Percentiles rank a stretch among this genome's conserved stretches.
Evolutionary conservation across 2,329 filamentous ascomycete species (phyloP).

Genomic region (Phialocephala sp.): DNA sequence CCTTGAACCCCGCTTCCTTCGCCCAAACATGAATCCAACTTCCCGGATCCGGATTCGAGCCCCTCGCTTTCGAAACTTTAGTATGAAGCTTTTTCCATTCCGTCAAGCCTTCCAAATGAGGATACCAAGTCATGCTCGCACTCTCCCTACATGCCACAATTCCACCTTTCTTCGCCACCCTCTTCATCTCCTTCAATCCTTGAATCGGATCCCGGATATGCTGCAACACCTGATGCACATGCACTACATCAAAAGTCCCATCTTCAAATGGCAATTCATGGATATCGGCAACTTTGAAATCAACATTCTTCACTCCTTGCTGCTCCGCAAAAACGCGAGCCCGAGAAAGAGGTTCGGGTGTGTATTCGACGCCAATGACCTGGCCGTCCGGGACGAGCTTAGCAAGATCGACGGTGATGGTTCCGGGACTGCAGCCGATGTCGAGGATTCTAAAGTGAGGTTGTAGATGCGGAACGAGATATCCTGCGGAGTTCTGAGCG

Average conservation of each 20-base stretch:
- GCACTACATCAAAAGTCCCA: constrained; percentile 62
- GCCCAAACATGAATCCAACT: constrained; percentile 27
- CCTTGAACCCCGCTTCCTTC: constrained; percentile 25
- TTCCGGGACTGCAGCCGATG: constrained; percentile 55
- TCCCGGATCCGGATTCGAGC: constrained; percentile 29
- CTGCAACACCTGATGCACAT: constrained; percentile 62
- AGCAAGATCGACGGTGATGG: constrained; percentile 45
- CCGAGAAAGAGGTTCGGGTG: constrained; percentile 24
- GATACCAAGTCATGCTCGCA: constrained; percentile 24
- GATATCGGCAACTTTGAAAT: constrained; percentile 34
- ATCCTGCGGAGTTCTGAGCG: constrained; percentile 50
- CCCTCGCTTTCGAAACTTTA: constrained; percentile 20
- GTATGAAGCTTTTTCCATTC: constrained; percentile 19
- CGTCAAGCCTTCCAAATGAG: constrained; percentile 18
- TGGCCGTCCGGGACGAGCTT: constrained; percentile 47
- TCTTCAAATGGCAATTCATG: constrained; percentile 48
- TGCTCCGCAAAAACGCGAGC: constrained; percentile 23
- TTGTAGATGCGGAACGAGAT: constrained; percentile 49
- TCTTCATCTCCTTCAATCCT: constrained; percentile 58
- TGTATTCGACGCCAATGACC: constrained; percentile 49
- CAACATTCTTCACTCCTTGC: constrained; percentile 31
- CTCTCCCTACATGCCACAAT: constrained; percentile 55
- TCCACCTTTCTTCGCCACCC: constrained; percentile 58
- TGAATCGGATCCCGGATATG: constrained; percentile 58
- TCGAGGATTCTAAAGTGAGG: constrained; percentile 46